Conservation (phyloP, 768 basidiomycete species). For the Boletellus ananiceps region DNA sequence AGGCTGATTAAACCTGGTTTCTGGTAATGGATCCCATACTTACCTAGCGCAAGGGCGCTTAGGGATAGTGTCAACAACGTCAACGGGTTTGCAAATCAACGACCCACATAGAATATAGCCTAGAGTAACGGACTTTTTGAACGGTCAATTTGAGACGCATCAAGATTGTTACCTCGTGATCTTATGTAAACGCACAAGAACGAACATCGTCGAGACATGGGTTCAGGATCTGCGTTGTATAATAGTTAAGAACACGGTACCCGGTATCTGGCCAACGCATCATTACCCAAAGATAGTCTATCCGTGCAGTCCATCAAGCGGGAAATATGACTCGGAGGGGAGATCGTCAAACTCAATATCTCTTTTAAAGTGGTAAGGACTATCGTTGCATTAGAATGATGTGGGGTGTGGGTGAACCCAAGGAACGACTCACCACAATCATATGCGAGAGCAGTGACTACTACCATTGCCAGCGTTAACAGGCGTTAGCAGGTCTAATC, state of each 20-base stretch:
- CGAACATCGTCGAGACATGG: not conserved
- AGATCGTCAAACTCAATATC: not conserved
- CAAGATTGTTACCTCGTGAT: too few species aligned
- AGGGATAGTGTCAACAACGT: not conserved
- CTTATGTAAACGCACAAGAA: not conserved
- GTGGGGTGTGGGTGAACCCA: not conserved
- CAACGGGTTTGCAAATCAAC: not conserved
- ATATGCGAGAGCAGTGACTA: not conserved
- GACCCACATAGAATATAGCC: not conserved
- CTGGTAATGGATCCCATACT: not conserved
- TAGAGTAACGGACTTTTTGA: not conserved
- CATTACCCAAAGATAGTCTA: not conserved
- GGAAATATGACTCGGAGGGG: not conserved
- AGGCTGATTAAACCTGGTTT: not conserved
- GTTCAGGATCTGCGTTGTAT: not conserved
- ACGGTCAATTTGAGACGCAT: too few species aligned
- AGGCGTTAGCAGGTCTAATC: not conserved
- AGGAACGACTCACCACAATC: not conserved
- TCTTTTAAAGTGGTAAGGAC: not conserved
- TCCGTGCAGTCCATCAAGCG: not conserved
- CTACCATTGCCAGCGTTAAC: not conserved
- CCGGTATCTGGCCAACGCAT: not conserved
- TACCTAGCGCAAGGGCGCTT: not conserved
- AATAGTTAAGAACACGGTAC: not conserved
- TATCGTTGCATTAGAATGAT: not conserved